A percentile compares a stretch with the other conserved stretches of the same genome.
phyloP scores from a whole-genome alignment of 2,329 filamentous ascomycete species.

The Sclerotiophoma versabilis region DNA sequence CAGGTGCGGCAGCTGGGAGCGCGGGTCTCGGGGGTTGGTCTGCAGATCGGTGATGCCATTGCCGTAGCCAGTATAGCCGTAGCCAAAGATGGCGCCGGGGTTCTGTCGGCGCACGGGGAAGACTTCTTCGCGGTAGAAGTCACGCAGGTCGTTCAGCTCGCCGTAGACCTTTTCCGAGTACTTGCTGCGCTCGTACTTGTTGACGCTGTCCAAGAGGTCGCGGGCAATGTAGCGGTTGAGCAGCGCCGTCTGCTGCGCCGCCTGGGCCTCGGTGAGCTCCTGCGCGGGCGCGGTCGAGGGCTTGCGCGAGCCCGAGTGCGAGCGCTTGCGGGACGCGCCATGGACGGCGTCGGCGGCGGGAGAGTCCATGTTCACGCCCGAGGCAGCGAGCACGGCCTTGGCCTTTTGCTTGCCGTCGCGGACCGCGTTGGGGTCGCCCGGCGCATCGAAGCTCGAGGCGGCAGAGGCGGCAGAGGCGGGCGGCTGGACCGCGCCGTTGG shows the following conservation, averaged over 20 bases:
- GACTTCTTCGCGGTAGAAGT: conserved; percentile 52
- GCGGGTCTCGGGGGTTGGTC: conserved; percentile 60
- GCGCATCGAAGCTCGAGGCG: conserved; percentile 37
- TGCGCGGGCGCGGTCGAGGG: conserved; percentile 50
- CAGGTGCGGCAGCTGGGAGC: conserved; percentile 57
- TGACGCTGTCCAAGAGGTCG: conserved; percentile 65
- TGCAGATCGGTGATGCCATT: conserved; percentile 77
- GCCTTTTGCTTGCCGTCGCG: conserved; percentile 67
- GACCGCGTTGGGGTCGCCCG: conserved; percentile 55
- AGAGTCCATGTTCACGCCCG: conserved; percentile 50
- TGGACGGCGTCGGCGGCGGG: conserved; percentile 53
- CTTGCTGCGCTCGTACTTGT: conserved; percentile 58
- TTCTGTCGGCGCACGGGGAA: conserved; percentile 65
- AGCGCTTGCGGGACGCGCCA: conserved; percentile 64
- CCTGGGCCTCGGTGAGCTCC: conserved; percentile 48
- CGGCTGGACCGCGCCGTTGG: conserved; percentile 46
- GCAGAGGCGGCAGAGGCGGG: conserved; percentile 35
- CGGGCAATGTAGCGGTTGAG: conserved; percentile 71
- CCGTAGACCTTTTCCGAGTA: conserved; percentile 70
- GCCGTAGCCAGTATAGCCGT: conserved; percentile 86
- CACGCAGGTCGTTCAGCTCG: conserved; percentile 49
- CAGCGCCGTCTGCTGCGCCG: conserved; percentile 53
- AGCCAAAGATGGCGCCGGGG: conserved; percentile 67
- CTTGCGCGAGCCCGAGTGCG: conserved; percentile 64
- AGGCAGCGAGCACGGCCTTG: conserved; percentile 64